Conservation (phyloP, 2,329 filamentous ascomycete species). For the Nectriaceae sp. region DNA sequence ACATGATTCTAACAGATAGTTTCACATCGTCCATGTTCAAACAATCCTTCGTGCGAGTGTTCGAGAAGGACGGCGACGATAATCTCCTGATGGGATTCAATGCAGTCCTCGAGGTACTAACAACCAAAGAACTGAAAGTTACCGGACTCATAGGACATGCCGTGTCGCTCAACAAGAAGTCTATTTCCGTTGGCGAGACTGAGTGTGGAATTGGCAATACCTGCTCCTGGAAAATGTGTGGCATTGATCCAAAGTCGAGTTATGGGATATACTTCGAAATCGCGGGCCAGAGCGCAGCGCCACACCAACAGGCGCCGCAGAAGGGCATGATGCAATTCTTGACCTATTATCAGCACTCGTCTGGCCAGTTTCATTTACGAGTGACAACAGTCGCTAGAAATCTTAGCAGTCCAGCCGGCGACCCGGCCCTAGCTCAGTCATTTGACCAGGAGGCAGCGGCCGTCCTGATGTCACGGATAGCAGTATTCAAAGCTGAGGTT, state of each 20-base stretch:
- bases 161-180: slow-evolving; percentile 97
- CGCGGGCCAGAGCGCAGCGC: slow-evolving; percentile 85
- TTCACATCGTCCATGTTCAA: slow-evolving; percentile 99
- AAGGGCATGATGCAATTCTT: slow-evolving; percentile 98
- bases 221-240: slow-evolving; percentile 99
- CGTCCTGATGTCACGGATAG: slow-evolving; percentile 98
- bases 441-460: slow-evolving; percentile 98
- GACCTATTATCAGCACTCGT: slow-evolving; percentile 97
- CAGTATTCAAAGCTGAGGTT: slow-evolving; percentile 97
- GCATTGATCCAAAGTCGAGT: slow-evolving; percentile 89
- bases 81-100: slow-evolving; percentile 99
- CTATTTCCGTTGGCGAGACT: slow-evolving; percentile 92
- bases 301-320: slow-evolving; percentile 83
- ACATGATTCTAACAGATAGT: slow-evolving; percentile 98
- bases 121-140: slow-evolving; percentile 97
- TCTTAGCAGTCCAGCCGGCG: slow-evolving; percentile 88
- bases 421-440: slow-evolving; percentile 92
- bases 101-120: slow-evolving; percentile 90
- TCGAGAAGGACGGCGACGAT: slow-evolving; percentile 94
- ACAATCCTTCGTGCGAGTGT: slow-evolving; percentile 95
- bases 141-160: slow-evolving; percentile 97
- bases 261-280: slow-evolving; percentile 99
- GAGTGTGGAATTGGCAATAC: slow-evolving; percentile 98
- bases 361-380: slow-evolving; percentile 91
- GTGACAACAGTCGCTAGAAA: slow-evolving; percentile 93